These are phyloP conservation scores for Ajuga chamaepitys DNA, from an alignment of 257 asterid genomes.

Conservation along the genomic window DNA sequence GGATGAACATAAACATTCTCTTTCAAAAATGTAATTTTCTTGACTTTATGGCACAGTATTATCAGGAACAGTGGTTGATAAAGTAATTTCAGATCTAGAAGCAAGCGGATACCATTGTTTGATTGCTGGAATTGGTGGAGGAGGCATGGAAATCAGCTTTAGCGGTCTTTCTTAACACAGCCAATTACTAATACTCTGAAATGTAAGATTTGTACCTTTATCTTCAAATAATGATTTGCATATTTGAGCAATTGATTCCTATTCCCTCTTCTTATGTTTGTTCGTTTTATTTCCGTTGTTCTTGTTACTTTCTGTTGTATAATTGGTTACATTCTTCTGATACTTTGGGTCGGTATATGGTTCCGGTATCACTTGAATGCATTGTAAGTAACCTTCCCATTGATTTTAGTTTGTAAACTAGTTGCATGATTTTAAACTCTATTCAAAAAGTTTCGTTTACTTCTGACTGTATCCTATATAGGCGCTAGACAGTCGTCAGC, in stretches of 20 bases:
- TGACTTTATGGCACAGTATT: conserved; percentile 52
- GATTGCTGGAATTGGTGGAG: conserved; percentile 86
- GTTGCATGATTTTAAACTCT: too few relatives aligned
- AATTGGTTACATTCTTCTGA: conserved; percentile 2
- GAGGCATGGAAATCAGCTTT: conserved; percentile 72
- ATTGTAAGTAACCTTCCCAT: neutral
- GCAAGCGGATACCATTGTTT: conserved; percentile 78
- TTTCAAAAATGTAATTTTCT: conserved; percentile 20
- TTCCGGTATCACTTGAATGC: neutral
- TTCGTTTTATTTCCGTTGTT: neutral
- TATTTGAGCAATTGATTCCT: neutral
- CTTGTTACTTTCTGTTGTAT: conserved; percentile 3
- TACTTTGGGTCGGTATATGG: neutral
- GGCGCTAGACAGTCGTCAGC: too few relatives aligned
- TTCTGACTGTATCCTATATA: too few relatives aligned
- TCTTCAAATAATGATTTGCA: conserved; percentile 13
- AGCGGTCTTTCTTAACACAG: conserved; percentile 40
- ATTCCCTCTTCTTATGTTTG: neutral
- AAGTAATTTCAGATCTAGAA: conserved; percentile 63
- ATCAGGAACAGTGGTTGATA: conserved; percentile 75
- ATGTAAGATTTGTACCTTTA: conserved; percentile 23
- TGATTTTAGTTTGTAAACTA: too few relatives aligned
- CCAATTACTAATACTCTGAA: conserved; percentile 4
- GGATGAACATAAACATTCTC: neutral
- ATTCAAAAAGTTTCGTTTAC: too few relatives aligned